phyloP scores from a whole-genome alignment of 73 alveolate genomes.

The Uronychia binucleata region DNA sequence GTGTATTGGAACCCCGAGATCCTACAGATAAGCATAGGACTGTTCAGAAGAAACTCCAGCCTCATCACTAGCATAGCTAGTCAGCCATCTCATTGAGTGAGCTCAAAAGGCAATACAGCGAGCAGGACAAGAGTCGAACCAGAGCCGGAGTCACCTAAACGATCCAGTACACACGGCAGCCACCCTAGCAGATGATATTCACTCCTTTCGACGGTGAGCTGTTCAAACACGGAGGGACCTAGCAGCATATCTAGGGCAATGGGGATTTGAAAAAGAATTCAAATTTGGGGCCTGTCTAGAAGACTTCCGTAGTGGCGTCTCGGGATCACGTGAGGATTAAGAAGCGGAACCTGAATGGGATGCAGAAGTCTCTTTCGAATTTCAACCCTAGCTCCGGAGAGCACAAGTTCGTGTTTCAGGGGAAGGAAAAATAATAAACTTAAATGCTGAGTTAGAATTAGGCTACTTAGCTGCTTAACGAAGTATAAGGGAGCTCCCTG shows the following conservation, averaged over 20 bases:
- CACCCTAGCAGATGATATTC: background rate
- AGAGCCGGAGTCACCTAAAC: too few species aligned
- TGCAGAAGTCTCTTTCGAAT: background rate
- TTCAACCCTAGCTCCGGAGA: background rate
- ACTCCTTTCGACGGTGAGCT: background rate
- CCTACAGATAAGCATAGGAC: too few species aligned
- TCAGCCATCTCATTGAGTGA: background rate
- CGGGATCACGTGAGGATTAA: background rate
- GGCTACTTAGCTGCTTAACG: background rate
- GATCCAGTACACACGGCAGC: background rate
- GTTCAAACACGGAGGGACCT: background rate
- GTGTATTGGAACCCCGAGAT: too few species aligned
- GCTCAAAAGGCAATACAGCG: background rate
- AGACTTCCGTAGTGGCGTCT: background rate
- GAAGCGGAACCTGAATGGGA: background rate
- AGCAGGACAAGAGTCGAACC: background rate
- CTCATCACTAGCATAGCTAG: background rate
- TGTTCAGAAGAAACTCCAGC: background rate
- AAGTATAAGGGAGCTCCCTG: background rate
- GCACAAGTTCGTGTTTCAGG: background rate
- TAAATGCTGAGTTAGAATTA: background rate
- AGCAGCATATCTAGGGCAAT: background rate
- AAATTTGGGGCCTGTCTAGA: background rate
- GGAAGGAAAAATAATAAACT: background rate
- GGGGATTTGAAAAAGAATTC: background rate